Conservation (phyloP, 2,329 filamentous ascomycete genomes). For the Aspergillus niger region DNA sequence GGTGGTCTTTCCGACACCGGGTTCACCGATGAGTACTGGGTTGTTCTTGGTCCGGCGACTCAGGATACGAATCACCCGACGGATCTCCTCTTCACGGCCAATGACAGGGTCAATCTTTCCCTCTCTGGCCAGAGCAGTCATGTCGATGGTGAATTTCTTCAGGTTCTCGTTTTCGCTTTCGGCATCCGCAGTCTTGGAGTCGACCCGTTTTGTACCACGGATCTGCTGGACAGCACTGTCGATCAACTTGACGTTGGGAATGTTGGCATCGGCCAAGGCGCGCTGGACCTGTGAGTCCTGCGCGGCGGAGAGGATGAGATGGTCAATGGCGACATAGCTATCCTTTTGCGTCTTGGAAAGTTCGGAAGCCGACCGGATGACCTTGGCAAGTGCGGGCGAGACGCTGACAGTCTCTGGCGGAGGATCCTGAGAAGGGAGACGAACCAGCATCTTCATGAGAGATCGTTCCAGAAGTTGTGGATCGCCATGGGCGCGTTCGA, state of each 20-base stretch:
- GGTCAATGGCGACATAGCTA: slow-evolving; percentile 89
- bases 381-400: slow-evolving; percentile 76
- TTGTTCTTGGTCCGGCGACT: slow-evolving; percentile 98
- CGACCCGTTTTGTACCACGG: slow-evolving; percentile 87
- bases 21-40: slow-evolving; percentile 94
- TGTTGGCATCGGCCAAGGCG: slow-evolving; percentile 79
- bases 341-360: slow-evolving; percentile 98
- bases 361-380: slow-evolving; percentile 82
- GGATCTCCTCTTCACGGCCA: slow-evolving; percentile 92
- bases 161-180: slow-evolving; percentile 94
- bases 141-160: slow-evolving; percentile 97
- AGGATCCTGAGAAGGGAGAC: slow-evolving; percentile 90
- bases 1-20: slow-evolving; percentile 97
- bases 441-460: slow-evolving; percentile 88
- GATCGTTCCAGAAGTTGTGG: slow-evolving; percentile 83
- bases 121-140: slow-evolving; percentile 94
- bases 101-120: slow-evolving; percentile 98
- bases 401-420: slow-evolving; percentile 86
- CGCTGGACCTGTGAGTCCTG: slow-evolving; percentile 76
- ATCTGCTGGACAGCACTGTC: slow-evolving; percentile 90
- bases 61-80: slow-evolving; percentile 86
- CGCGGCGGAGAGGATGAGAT: slow-evolving; percentile 81
- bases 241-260: slow-evolving; percentile 87
- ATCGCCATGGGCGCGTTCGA: slow-evolving; percentile 92
- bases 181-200: slow-evolving; percentile 90